phyloP scores from a whole-genome alignment of 805 yeast genomes.

The Wickerhamiella kurtzmanii region DNA sequence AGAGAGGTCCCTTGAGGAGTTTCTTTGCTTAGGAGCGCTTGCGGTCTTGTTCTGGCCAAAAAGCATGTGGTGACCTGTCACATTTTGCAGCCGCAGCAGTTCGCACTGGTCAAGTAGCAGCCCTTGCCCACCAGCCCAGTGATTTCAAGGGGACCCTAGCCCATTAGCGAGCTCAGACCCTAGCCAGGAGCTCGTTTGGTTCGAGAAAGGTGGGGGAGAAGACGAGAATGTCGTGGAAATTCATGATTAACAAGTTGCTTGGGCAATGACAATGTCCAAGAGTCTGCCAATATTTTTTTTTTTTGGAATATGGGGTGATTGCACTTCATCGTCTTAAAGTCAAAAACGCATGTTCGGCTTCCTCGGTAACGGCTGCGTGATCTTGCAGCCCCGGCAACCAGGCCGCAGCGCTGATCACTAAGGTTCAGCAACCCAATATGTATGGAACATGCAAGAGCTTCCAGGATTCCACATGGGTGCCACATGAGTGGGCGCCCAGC shows the following conservation, averaged over 20 bases:
- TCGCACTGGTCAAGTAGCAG: background rate
- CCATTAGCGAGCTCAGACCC: background rate
- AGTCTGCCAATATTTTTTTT: no score
- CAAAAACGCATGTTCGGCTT: background rate
- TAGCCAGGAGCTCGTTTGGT: background rate
- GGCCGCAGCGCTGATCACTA: background rate
- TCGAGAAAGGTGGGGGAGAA: no score
- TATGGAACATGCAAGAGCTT: background rate
- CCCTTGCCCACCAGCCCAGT: background rate
- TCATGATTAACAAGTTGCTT: no score
- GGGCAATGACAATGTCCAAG: no score
- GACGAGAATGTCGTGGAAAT: no score
- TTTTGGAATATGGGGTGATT: background rate
- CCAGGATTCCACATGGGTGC: no score
- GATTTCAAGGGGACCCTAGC: background rate
- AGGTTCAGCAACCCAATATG: background rate
- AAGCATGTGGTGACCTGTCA: background rate
- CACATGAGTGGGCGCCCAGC: no score
- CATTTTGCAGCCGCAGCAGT: no score
- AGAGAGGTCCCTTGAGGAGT: no score
- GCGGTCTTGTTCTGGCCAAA: background rate
- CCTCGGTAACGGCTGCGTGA: no score
- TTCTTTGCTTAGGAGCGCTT: background rate
- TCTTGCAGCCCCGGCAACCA: background rate
- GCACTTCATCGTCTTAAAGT: background rate